Base-by-base conservation (phyloP, 2,329 filamentous ascomycete genomes). In the Fusarium solani-melongenae region DNA sequence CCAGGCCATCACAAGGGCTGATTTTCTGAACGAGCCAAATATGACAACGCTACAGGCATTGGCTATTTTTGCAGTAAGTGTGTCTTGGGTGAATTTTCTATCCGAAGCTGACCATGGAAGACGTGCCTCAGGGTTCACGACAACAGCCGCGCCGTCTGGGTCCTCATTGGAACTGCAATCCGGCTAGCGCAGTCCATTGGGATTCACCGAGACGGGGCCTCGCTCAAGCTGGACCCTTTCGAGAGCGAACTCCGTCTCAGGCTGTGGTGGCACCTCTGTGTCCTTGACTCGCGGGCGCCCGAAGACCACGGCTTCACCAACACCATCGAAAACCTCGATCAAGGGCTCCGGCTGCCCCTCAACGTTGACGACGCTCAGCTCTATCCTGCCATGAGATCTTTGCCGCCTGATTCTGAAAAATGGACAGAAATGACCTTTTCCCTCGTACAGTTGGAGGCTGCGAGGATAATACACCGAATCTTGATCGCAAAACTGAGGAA, bases 141-240 rank as follows among this genome's bases (percentile, higher is more conserved):
- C 22, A 65, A 60, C 22, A 66, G 62, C 27, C 66, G 56, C 22
- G 62, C 44, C 7, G 62, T 68, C 49, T 66, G 62, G 66, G 49
- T 66, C 2, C 66, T 65, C 33, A 62, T 64, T n/a, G 62, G 62
- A 29, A 68, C 66, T 22, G 57, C 56, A 10, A 65, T 68, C 24
- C 62, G 66, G 33, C 24, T 68, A 12, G 66, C 66, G 15, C 66
- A 68, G 38, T 65, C 66, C 12, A 68, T 68, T 24, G 66, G 66
- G 7, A 65, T 68, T 22, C 66, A 68, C 31, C 53, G 66, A 7
- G 61, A 68, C 4, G 66, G 66, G 22, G 66, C 66, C 12, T 65
- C 46, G 6, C 20, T 68, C 17, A 64, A 65, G 14, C 56, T 68
- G 7, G 64, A 62, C 24, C 61, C 66, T 15, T 68, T 65, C 24